Evolutionary conservation across 441 rosid species (phyloP).

Genomic region (Capsella rubella): DNA sequence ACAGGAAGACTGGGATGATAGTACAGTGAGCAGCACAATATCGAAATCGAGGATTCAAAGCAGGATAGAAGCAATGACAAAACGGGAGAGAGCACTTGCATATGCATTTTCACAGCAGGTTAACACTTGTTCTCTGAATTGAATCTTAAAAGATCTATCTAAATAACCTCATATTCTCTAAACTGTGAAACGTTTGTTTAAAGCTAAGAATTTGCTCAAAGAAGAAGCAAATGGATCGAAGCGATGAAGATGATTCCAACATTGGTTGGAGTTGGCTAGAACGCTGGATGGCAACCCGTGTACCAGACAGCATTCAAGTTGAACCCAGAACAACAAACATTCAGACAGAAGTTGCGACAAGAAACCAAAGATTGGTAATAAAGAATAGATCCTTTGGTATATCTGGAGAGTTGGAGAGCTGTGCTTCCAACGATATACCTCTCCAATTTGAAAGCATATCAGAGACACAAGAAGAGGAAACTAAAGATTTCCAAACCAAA

Average conservation of each 20-base stretch:
- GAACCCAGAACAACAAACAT: conserved; percentile 42
- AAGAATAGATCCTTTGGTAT: conserved; percentile 45
- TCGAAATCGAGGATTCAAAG: conserved; percentile 69
- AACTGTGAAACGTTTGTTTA: conserved; percentile 17
- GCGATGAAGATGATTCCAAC: conserved; percentile 52
- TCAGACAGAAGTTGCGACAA: conserved; percentile 43
- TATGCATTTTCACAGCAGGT: conserved; percentile 97
- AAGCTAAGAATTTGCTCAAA: conserved; percentile 76
- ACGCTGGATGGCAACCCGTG: conserved; percentile 89
- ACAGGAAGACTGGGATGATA: conserved; percentile 94
- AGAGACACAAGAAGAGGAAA: conserved; percentile 37
- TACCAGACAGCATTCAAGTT: conserved; percentile 53
- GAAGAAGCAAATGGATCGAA: conserved; percentile 56
- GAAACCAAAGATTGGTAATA: conserved; percentile 41
- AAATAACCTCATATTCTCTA: background rate
- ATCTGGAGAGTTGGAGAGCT: conserved; percentile 76
- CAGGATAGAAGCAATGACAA: conserved; percentile 74
- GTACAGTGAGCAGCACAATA: conserved; percentile 83
- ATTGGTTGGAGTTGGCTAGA: conserved; percentile 90
- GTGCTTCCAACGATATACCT: conserved; percentile 79
- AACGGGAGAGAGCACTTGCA: conserved; percentile 87
- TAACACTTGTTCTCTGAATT: conserved; percentile 4
- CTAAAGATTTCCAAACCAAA: conserved; percentile 35
- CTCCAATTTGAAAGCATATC: conserved; percentile 54
- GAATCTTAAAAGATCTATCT: background rate